Percentiles rank a stretch among this genome's conserved stretches.
Conservation (phyloP, 148 eudicot genomes). For the Chenopodium quinoa region DNA sequence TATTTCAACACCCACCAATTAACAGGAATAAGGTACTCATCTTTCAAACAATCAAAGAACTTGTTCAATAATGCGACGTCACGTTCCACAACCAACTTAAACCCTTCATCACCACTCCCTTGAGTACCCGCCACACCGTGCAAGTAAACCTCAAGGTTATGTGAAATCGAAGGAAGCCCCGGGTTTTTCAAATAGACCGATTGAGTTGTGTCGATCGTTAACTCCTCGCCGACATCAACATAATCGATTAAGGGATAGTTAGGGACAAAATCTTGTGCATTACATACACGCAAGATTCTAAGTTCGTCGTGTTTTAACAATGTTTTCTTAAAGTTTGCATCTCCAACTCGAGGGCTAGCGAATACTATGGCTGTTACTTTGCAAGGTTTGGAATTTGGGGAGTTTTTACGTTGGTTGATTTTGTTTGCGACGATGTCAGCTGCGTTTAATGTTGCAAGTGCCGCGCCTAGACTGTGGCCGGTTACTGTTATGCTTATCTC, state of each 20-base stretch:
- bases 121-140: constrained; percentile 78
- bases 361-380: constrained; percentile 27
- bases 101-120: constrained; percentile 36
- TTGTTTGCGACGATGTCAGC: constrained; percentile 31
- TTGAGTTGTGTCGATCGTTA: constrained; percentile 43
- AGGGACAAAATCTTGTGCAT: constrained; percentile 54
- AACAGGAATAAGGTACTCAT: constrained; percentile 51
- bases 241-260: constrained; percentile 53
- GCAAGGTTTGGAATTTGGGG: constrained; percentile 13
- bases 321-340: constrained; percentile 39
- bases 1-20: constrained; percentile 61
- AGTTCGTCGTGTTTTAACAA: constrained; percentile 26
- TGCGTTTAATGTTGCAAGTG: constrained; percentile 53
- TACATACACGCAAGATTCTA: constrained; percentile 40
- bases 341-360: constrained; percentile 70
- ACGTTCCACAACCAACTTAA: constrained; percentile 50
- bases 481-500: constrained; percentile 54
- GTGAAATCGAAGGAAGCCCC: constrained; percentile 41
- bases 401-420: constrained; percentile 10
- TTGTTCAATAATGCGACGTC: constrained; percentile 67
- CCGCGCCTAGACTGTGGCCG: constrained; percentile 65
- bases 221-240: constrained; percentile 53
- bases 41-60: constrained; percentile 42
- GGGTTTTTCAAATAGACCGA: constrained; percentile 58
- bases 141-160: constrained; percentile 65